Evolutionary conservation across 129 eudicot species (phyloP), one percentile per base, ranked within the genome.

Genomic region (Pulicaria dysenterica): DNA sequence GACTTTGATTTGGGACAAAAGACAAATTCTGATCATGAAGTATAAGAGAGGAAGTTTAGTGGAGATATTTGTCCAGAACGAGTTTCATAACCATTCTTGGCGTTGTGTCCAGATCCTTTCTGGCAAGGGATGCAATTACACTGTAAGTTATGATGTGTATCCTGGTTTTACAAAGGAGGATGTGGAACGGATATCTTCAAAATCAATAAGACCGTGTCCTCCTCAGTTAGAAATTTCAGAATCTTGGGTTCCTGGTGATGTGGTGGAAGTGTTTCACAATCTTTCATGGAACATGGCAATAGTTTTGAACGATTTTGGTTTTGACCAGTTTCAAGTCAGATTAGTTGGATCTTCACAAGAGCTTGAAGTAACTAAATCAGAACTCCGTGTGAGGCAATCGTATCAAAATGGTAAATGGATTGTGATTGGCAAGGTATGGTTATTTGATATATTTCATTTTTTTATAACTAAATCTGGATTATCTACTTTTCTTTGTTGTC

Each of bases 121-220:
- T 68, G 77, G 84, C 11, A 78, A 81, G 64, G 87, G 85, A 15
- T 76, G 45, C 60, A 59, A 71, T 64, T 92, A 85, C 73, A 77
- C 81, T 3, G 89, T 93, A 50, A 70, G 72, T 75, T 85, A 89
- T 57, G 88, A 83, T 45, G 72, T 64, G 66, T 83, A 81, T 77
- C 84, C 76, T 8, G 91, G 84, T 45, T 74, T 75, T 70, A 58
- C 69, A 4, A 61, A 75, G 13, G 75, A 42, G 17, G 72, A 51
- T 7, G 79, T 83, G 54, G 90, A 83, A 75, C 73, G 57, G 12
- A 70, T 89, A 11, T 77, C 90, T 16, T 47, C 59, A 39, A 82
- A 85, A 79, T 67, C 67, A 24, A 61, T 92, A n/a, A 85, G 98
- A 77, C 98, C 90, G 7, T 80, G 79, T 72, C 87, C 96, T 51